Base-by-base conservation (phyloP, 106 monocot species). In the Dendrobium catenatum region DNA sequence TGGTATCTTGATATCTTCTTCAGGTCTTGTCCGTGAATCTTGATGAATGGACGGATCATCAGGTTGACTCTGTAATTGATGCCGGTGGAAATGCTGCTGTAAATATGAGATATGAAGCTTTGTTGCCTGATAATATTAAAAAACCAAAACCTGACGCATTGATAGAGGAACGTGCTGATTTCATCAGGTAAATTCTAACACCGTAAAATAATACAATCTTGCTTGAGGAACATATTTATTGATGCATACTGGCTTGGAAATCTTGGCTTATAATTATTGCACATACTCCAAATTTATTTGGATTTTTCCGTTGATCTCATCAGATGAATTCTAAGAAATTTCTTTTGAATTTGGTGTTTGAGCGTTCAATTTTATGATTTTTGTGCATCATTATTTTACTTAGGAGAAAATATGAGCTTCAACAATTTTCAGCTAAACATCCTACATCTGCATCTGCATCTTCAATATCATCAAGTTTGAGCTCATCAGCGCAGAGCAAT, bases 11-110 rank as follows among this genome's bases (percentile, higher is more conserved):
- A 61, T 61, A n/a, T 88, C 31, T 85, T 19, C 31, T 86, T 82
- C 81, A 95, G 95, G 90, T 95, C 10, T 68, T 90, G 16, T 95
- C 95, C 42, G 84, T 92, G 51, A 95, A 95, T 51, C 76, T 95
- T 77, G 92, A 95, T 80, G 90, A 90, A 77, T 95, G 92, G 92
- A 88, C 87, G n/a, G 83, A 90, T 81, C 92, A 95, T 76, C 90
- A 90, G 68, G 87, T 95, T 46, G 89, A 95, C 73, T 85, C 72
- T 74, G 83, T 95, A 58, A 75, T 81, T 43, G 79, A 92, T 73
- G 59, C 55, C 24, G 92, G 95, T 82, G 95, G 92, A 51, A 95
- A 95, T 86, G 78, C 76, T 77, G 81, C 85, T 18, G 84, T 86
- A 73, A 95, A 95, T 82, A 79, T 54, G 89, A 88, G 64, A 87